phyloP scores from a whole-genome alignment of 2,329 filamentous ascomycete species.

The Arthroderma sp. region DNA sequence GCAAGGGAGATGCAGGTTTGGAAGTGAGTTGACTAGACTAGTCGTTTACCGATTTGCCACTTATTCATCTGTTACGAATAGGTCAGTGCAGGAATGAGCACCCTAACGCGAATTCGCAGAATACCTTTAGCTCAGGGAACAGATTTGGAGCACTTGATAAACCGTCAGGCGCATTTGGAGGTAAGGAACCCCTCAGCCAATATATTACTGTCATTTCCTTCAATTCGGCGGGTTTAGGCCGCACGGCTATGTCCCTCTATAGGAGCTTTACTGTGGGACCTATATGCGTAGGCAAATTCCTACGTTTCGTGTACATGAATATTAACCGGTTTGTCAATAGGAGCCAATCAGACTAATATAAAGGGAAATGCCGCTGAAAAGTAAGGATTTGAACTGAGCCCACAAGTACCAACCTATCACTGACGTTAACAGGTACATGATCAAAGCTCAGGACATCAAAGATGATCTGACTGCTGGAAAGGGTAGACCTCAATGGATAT shows the following conservation, averaged over 20 bases:
- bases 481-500: conserved; percentile 68
- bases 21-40: conserved; percentile 36
- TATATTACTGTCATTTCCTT: too few relatives aligned
- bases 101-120: conserved; percentile 25
- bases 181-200: not conserved
- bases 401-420: not conserved
- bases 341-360: too few relatives aligned
- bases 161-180: conserved; percentile 14
- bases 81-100: conserved; percentile 49
- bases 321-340: too few relatives aligned
- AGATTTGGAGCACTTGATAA: conserved; percentile 43
- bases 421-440: conserved; percentile 31
- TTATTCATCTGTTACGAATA: conserved; percentile 17
- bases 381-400: too few relatives aligned
- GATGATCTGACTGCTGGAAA: conserved; percentile 47
- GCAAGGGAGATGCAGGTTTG: conserved; percentile 52
- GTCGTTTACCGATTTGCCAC: not conserved
- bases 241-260: not conserved
- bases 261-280: too few relatives aligned
- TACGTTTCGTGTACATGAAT: too few relatives aligned
- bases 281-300: too few relatives aligned
- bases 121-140: conserved; percentile 34
- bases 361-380: too few relatives aligned
- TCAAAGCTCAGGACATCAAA: conserved; percentile 48
- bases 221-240: not conserved